Conservation (phyloP, 2,329 filamentous ascomycete species). For the Epichloe coenophiala region DNA sequence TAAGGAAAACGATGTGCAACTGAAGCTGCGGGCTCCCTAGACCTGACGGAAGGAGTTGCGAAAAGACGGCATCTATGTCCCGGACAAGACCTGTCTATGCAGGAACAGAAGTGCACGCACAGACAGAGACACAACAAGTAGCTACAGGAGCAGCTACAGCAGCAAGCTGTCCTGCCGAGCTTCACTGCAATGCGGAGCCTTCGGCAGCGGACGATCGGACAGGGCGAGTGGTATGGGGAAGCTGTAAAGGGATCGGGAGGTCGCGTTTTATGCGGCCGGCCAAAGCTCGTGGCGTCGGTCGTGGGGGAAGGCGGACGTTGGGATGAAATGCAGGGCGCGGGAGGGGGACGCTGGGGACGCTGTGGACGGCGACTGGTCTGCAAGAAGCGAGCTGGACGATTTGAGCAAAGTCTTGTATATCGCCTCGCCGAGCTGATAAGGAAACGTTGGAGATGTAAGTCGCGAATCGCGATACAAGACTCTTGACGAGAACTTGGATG, state of each 20-base stretch:
- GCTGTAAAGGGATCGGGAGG: slow-evolving; percentile 8
- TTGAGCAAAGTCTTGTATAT: neutral
- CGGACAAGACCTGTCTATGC: neutral
- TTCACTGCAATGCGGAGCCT: neutral
- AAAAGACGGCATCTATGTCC: neutral
- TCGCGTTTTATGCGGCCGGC: slow-evolving; percentile 19
- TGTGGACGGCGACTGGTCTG: no score
- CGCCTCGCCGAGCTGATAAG: neutral
- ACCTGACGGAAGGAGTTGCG: neutral
- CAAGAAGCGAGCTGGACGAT: neutral
- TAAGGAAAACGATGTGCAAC: neutral
- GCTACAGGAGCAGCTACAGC: neutral
- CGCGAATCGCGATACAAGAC: neutral
- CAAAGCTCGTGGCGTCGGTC: slow-evolving; percentile 1
- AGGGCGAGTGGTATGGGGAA: neutral
- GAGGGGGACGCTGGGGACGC: no score
- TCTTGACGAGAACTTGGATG: neutral
- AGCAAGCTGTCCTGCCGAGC: slow-evolving; percentile 2
- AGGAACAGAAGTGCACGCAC: neutral
- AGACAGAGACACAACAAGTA: neutral
- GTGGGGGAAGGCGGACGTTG: neutral
- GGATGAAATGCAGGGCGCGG: neutral
- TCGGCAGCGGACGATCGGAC: neutral
- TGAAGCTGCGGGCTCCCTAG: neutral
- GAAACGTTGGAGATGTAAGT: neutral